A percentile compares a stretch with the other conserved stretches of the same genome.
Conservation (phyloP, 768 basidiomycete genomes). For the Termitomyces bulborhizus region DNA sequence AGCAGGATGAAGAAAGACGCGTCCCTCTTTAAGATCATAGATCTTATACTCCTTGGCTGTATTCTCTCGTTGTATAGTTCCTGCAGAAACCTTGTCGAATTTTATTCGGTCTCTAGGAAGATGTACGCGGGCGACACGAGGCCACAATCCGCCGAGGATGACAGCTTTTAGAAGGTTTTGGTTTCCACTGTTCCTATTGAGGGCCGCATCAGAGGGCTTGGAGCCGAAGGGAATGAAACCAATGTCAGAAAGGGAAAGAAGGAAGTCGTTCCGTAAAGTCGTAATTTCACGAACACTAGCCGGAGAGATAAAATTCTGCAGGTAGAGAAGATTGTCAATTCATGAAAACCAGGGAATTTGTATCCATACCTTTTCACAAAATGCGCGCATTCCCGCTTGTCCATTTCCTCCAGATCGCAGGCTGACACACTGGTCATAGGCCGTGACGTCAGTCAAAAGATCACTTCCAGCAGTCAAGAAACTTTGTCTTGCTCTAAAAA, state of each 20-base stretch:
- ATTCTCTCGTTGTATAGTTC: constrained; percentile 80
- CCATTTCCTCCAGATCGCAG: constrained; percentile 47
- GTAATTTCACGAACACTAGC: constrained; percentile 73
- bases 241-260: constrained; percentile 59
- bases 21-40: constrained; percentile 57
- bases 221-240: constrained; percentile 57
- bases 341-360: background rate
- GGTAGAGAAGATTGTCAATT: background rate
- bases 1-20: constrained; percentile 80
- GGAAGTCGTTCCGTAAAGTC: constrained; percentile 72
- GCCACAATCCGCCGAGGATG: constrained; percentile 84
- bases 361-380: constrained; percentile 61
- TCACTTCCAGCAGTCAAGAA: constrained; percentile 77
- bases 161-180: constrained; percentile 78
- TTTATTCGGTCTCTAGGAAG: constrained; percentile 70
- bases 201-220: constrained; percentile 36
- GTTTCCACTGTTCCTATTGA: constrained; percentile 63
- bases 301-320: constrained; percentile 77
- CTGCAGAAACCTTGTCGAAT: constrained; percentile 81
- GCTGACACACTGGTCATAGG: constrained; percentile 59
- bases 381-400: constrained; percentile 38
- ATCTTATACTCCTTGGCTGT: constrained; percentile 80
- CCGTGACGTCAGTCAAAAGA: constrained; percentile 74
- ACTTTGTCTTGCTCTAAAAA: constrained; percentile 57
- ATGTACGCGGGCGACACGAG: constrained; percentile 70